phyloP scores from a whole-genome alignment of 2,329 filamentous ascomycete species.

The Fusarium succisae region DNA sequence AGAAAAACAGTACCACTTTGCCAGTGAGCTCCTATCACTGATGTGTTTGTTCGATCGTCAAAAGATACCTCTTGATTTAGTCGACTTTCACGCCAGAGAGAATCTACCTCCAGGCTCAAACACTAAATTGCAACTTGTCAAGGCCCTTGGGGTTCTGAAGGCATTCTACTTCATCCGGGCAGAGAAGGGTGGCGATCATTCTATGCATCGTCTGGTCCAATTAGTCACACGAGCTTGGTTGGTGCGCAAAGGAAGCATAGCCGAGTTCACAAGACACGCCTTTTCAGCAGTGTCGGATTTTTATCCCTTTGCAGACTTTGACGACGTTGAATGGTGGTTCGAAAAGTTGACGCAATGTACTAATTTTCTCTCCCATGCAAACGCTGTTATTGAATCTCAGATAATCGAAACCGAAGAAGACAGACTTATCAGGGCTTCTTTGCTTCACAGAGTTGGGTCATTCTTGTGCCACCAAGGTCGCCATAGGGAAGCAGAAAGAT shows the following conservation, averaged over 20 bases:
- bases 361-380: no score
- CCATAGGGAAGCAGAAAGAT: neutral
- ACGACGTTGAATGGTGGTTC: no score
- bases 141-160: constrained; percentile 28
- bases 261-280: constrained; percentile 31
- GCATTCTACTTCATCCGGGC: constrained; percentile 45
- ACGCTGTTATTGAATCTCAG: constrained; percentile 27
- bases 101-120: neutral
- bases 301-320: constrained; percentile 35
- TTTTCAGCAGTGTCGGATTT: constrained; percentile 23
- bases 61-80: constrained; percentile 40
- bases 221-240: constrained; percentile 47
- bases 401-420: constrained; percentile 15
- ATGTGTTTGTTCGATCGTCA: constrained; percentile 47
- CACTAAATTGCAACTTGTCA: neutral
- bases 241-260: neutral
- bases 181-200: constrained; percentile 18
- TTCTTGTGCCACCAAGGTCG: neutral
- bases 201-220: constrained; percentile 50
- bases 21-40: constrained; percentile 46
- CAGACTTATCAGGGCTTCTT: constrained; percentile 1
- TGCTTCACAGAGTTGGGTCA: constrained; percentile 10
- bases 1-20: constrained; percentile 30
- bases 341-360: no score
- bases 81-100: neutral